These are phyloP conservation scores for Hymenoscyphus scutula DNA, from an alignment of 2,329 filamentous ascomycete genomes.

Conservation along the genomic window DNA sequence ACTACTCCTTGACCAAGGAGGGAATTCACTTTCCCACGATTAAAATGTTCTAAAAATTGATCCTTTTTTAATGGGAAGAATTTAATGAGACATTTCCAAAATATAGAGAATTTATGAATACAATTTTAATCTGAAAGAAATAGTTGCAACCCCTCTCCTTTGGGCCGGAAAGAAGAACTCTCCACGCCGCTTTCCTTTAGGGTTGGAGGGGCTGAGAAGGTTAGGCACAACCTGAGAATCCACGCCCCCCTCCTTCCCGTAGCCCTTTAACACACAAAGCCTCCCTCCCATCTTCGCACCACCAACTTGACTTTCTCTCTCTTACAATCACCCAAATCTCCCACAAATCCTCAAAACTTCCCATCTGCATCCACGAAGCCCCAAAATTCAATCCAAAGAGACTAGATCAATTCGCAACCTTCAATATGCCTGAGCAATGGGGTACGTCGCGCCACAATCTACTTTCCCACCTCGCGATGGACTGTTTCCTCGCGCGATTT, in stretches of 20 bases:
- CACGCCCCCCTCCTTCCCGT: constrained; percentile 82
- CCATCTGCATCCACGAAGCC: neutral
- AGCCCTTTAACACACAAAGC: constrained; percentile 91
- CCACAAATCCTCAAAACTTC: neutral
- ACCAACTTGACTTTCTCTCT: neutral
- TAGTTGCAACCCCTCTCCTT: neutral
- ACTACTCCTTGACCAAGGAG: neutral
- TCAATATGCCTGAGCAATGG: constrained; percentile 17
- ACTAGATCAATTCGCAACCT: constrained; percentile 1
- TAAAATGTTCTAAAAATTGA: neutral
- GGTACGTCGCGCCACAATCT: constrained; percentile 11
- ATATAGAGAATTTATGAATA: neutral
- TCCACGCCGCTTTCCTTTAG: neutral
- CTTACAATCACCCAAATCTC: neutral
- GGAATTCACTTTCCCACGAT: neutral
- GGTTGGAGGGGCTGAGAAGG: neutral
- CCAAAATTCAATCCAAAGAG: neutral
- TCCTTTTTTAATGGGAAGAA: neutral
- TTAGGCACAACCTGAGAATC: neutral
- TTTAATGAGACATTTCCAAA: too few relatives aligned
- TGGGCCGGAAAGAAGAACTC: neutral
- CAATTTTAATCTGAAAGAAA: neutral
- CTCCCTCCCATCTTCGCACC: neutral
- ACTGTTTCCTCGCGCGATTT: neutral
- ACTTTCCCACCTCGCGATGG: constrained; percentile 5